Conservation (phyloP, 805 yeast genomes). For the Kodamaea kaohsiungensis region DNA sequence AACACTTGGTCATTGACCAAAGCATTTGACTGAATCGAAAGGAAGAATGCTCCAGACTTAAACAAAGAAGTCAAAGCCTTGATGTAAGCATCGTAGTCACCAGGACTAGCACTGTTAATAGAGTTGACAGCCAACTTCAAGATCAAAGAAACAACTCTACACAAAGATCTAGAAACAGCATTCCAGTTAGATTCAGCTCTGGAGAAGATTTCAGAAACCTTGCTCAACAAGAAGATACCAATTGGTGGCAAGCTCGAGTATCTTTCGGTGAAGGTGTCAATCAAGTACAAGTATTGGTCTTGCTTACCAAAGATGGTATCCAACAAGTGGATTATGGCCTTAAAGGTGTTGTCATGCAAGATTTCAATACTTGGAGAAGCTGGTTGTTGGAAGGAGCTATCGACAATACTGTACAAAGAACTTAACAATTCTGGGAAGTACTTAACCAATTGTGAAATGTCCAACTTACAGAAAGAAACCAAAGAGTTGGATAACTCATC, state of each 20-base stretch:
- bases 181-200: conserved; percentile 59
- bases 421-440: conserved; percentile 59
- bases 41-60: conserved; percentile 44
- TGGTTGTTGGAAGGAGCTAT: conserved; percentile 26
- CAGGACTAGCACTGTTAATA: conserved; percentile 14
- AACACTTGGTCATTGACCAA: conserved; percentile 64
- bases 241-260: conserved; percentile 43
- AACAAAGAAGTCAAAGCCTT: conserved; percentile 35
- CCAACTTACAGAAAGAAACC: conserved; percentile 52
- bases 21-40: conserved; percentile 46
- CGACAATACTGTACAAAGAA: conserved; percentile 35
- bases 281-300: conserved; percentile 59
- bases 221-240: conserved; percentile 51
- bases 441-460: conserved; percentile 54
- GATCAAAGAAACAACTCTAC: conserved; percentile 57
- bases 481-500: conserved; percentile 50
- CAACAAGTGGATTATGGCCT: conserved; percentile 58
- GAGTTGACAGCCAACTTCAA: conserved; percentile 41
- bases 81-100: conserved; percentile 29
- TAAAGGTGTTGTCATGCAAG: conserved; percentile 44
- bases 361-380: conserved; percentile 26
- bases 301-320: conserved; percentile 67
- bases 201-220: conserved; percentile 48
- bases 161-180: conserved; percentile 61
- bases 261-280: conserved; percentile 49